Percentiles rank a stretch among this genome's conserved stretches.
Evolutionary conservation across 108 stramenopile species (phyloP).

Genomic region (Schizochytrium sp.): DNA sequence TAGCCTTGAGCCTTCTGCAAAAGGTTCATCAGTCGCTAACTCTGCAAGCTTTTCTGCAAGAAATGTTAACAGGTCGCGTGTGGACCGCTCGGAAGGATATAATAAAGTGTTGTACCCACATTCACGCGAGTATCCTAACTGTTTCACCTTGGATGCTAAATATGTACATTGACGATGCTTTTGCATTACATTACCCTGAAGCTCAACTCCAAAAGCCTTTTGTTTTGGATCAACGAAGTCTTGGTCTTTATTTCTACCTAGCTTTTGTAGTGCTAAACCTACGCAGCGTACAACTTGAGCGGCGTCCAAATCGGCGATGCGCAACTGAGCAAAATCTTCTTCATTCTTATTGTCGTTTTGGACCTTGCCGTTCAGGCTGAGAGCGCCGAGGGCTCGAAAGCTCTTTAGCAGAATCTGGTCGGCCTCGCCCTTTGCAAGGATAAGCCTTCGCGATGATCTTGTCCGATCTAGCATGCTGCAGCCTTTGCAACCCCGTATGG

Average conservation of each 20-base stretch:
- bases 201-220: neutral
- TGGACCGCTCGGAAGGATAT: constrained; percentile 19
- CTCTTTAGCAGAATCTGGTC: neutral
- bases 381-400: constrained; percentile 21
- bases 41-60: too few relatives aligned
- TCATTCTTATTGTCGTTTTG: neutral
- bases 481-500: too few relatives aligned
- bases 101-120: constrained; percentile 30
- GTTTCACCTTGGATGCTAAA: neutral
- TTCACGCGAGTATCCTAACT: constrained; percentile 26
- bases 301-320: neutral
- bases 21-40: too few relatives aligned
- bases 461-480: neutral
- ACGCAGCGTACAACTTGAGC: neutral
- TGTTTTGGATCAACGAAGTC: too few relatives aligned
- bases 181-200: constrained; percentile 1
- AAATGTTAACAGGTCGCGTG: neutral
- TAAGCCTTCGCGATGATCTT: neutral
- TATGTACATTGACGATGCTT: neutral
- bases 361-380: neutral
- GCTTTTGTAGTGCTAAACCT: neutral
- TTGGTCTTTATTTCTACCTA: too few relatives aligned
- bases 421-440: neutral
- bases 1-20: too few relatives aligned
- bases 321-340: neutral